These are phyloP conservation scores for Diaporthe helianthi DNA, from an alignment of 2,329 filamentous ascomycete species.

Conservation along the genomic window DNA sequence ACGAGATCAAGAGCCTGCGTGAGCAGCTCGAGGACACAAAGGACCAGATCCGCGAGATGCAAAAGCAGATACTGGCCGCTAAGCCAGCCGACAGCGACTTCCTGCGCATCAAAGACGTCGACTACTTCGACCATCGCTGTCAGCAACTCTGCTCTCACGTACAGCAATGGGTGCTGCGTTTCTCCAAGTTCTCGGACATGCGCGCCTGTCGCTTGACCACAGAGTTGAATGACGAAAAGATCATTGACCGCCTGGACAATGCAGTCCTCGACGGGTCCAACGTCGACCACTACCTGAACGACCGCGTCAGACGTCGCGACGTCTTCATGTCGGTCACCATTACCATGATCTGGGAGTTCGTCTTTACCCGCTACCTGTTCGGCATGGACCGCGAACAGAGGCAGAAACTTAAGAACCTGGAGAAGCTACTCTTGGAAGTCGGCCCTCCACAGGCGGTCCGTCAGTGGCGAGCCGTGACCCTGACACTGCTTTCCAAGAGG, in stretches of 20 bases:
- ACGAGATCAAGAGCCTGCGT: conserved; percentile 80
- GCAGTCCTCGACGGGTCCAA: conserved; percentile 92
- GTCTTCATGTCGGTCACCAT: conserved; percentile 99
- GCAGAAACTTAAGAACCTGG: conserved; percentile 94
- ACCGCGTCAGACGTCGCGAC: conserved; percentile 87
- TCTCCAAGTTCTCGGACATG: conserved; percentile 97
- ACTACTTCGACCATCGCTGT: conserved; percentile 94
- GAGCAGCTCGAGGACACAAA: conserved; percentile 78
- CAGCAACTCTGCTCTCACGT: conserved; percentile 95
- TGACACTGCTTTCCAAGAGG: conserved; percentile 85
- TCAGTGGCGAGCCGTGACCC: conserved; percentile 94
- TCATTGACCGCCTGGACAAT: conserved; percentile 93
- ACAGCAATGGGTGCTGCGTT: conserved; percentile 96
- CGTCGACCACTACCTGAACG: conserved; percentile 84
- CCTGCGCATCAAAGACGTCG: conserved; percentile 82
- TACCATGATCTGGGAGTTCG: conserved; percentile 99
- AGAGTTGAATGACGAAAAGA: conserved; percentile 90
- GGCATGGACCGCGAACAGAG: conserved; percentile 98
- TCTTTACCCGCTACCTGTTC: conserved; percentile 97
- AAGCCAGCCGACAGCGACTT: conserved; percentile 72
- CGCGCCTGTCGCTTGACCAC: conserved; percentile 82
- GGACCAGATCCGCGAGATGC: conserved; percentile 64
- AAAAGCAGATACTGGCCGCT: conserved; percentile 63
- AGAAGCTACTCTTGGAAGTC: conserved; percentile 89
- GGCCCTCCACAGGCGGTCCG: conserved; percentile 89